Conservation (phyloP, 2,329 filamentous ascomycete genomes). For the Golovinomyces cichoracearum region DNA sequence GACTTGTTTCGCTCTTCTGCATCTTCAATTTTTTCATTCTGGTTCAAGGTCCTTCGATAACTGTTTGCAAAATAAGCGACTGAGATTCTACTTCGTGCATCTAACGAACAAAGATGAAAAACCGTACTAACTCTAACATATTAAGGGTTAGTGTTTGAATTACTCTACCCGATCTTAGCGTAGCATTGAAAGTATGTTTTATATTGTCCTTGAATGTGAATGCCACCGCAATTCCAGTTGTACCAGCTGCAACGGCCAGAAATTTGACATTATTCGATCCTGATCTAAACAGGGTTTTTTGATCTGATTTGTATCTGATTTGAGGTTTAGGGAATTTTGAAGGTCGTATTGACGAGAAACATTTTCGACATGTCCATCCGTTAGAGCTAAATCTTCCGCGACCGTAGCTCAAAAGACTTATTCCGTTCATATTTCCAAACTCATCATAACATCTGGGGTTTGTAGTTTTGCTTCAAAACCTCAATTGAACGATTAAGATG, state of each 20-base stretch:
- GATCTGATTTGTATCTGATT: conserved; percentile 1
- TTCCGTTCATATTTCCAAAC: conserved; percentile 9
- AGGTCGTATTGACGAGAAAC: conserved; percentile 8
- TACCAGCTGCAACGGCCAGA: conserved; percentile 8
- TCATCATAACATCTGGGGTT: neutral
- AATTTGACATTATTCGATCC: conserved; percentile 6
- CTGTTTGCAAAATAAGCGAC: conserved; percentile 21
- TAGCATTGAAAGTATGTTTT: conserved; percentile 48
- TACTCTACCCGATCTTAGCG: conserved; percentile 55
- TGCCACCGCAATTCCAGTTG: neutral
- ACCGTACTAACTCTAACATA: conserved; percentile 54
- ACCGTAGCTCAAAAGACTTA: conserved; percentile 6
- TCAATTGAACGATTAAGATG: too few relatives aligned
- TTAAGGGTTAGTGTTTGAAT: conserved; percentile 47
- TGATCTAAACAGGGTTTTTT: conserved; percentile 3
- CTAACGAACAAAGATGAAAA: neutral
- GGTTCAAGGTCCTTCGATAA: conserved; percentile 65
- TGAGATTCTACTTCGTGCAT: neutral
- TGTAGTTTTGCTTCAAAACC: too few relatives aligned
- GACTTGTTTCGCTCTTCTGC: conserved; percentile 37
- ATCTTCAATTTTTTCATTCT: conserved; percentile 33
- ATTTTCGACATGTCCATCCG: conserved; percentile 11
- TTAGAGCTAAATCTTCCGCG: neutral
- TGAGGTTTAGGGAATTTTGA: too few relatives aligned
- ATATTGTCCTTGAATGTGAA: conserved; percentile 37